Evolutionary conservation across 2,329 filamentous ascomycete genomes (phyloP), one percentile per base, ranked within the genome.

Genomic region (Alternaria triticimaculans): DNA sequence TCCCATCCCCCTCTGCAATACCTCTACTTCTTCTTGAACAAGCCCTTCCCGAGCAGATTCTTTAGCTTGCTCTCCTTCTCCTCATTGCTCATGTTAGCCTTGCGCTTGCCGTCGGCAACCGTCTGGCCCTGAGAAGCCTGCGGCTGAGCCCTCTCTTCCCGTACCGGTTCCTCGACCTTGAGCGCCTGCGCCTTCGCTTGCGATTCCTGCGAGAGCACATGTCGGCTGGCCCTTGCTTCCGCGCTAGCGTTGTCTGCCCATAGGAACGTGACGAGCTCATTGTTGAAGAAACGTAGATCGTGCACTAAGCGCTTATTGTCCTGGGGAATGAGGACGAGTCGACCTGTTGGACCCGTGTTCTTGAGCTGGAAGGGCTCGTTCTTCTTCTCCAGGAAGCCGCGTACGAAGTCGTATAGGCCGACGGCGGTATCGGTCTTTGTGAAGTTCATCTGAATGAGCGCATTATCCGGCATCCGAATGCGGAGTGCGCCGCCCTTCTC

Each of bases 401-500:
- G 85, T 18, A 97, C 92, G 67, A 91, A 93, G 14, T 84, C 83
- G 80, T 98, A 93, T 2, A 99, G 83, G 55, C 87, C 86, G 4
- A 86, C 84, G 2, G 90, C 91, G 0, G 92, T 93, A 57, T 94
- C 90, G 1, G 83, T 78, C 20, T 88, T 88, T 2, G 85, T 86
- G 69, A 96, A 89, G n/a, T 85, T 86, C 81, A 90, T 90, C 55
- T 93, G 88, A 30, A 94, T 88, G 57, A 90, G 89, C 61, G 89
- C 92, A 71, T 94, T 92, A 76, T 98, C 94, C 0, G 95, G 95
- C 71, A 97, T 94, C 25, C 94, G 91, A 53, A 97, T 87, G 68
- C 92, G 93, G 67, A 98, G 85, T 26, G 88, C 86, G 30, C 97
- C 87, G 30, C 88, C 87, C 45, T 74, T 78, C 21, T 77, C 68